phyloP scores from a whole-genome alignment of 345 rosid genomes.

The Brassica napus region Da-Ae NC_063444.1:1160001-1160500 shows the following conservation, averaged over 20 bases:
- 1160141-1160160: neutral
- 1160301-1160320: constrained; percentile 64
- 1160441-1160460: constrained; percentile 47
- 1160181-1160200: constrained; percentile 16
- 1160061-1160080: no score
- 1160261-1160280: constrained; percentile 54
- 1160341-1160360: constrained; percentile 34
- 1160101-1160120: neutral
- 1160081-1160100: neutral
- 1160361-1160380: constrained; percentile 47
- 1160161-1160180: neutral
- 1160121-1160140: neutral
- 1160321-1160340: constrained; percentile 29
- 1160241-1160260: constrained; percentile 34
- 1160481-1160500: constrained; percentile 76
- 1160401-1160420: constrained; percentile 36
- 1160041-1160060: no score
- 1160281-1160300: constrained; percentile 60
- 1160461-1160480: constrained; percentile 46
- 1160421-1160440: constrained; percentile 39
- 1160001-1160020: neutral
- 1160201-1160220: constrained; percentile 8
- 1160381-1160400: constrained; percentile 47
- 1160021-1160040: neutral
- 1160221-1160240: constrained; percentile 29